Conservation (phyloP, 306 rosid species). For the Cyamopsis tetragonoloba region DNA sequence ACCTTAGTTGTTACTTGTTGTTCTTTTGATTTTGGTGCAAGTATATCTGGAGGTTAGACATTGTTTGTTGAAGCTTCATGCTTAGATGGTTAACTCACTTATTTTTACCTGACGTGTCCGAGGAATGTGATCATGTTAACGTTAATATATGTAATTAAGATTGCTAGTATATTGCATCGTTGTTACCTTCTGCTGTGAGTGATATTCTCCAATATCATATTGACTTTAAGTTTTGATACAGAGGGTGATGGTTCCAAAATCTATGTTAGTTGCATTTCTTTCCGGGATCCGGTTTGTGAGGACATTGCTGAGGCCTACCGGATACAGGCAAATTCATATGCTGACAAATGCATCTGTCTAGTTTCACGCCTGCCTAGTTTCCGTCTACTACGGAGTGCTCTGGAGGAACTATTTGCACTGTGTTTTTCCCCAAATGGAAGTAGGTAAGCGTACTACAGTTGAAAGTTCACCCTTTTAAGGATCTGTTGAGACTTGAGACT, state of each 20-base stretch:
- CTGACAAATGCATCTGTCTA: conserved; percentile 96
- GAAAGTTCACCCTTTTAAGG: conserved; percentile 28
- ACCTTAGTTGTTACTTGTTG: neutral
- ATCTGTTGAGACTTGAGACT: conserved; percentile 25
- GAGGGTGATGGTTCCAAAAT: conserved; percentile 99
- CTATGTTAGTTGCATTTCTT: conserved; percentile 93
- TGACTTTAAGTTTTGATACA: conserved; percentile 42
- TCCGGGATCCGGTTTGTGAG: conserved; percentile 91
- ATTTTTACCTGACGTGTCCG: neutral
- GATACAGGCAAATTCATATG: conserved; percentile 82
- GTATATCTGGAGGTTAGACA: conserved; percentile 5
- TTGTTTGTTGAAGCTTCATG: conserved; percentile 6
- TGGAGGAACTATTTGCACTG: conserved; percentile 78
- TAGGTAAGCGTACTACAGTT: conserved; percentile 55
- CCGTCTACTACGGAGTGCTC: conserved; percentile 53
- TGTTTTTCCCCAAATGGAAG: conserved; percentile 90
- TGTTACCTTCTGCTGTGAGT: conserved; percentile 15
- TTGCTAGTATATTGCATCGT: neutral
- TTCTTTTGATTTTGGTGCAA: neutral
- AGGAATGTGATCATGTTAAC: neutral
- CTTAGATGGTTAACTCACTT: conserved; percentile 20
- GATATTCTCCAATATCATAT: conserved; percentile 10
- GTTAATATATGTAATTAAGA: conserved; percentile 4
- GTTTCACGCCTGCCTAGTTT: conserved; percentile 95
- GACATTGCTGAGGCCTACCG: conserved; percentile 89